A percentile compares a stretch with the other conserved stretches of the same genome.
Evolutionary conservation across 2,329 filamentous ascomycete species (phyloP).

Genomic region (Sporothrix sp.): DNA sequence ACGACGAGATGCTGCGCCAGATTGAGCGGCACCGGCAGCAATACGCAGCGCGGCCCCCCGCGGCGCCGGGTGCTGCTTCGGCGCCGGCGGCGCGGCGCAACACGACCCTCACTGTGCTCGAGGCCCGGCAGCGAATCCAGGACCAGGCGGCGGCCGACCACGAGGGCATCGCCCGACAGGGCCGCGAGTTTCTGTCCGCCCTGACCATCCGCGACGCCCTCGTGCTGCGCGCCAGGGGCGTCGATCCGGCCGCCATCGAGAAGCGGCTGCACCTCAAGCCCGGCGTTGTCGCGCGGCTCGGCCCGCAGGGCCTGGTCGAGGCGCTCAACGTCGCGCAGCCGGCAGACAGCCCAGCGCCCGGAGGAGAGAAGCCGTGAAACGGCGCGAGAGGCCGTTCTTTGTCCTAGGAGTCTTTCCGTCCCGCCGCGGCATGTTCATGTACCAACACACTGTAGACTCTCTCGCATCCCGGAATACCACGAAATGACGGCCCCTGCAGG

Average conservation of each 20-base stretch:
- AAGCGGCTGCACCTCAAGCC: slow-evolving; percentile 33
- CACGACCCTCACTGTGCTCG: slow-evolving; percentile 39
- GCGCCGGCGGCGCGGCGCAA: slow-evolving; percentile 29
- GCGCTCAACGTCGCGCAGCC: slow-evolving; percentile 22
- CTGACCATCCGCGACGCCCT: slow-evolving; percentile 38
- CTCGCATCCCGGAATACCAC: neutral
- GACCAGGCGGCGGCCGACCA: slow-evolving; percentile 34
- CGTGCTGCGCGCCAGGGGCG: slow-evolving; percentile 33
- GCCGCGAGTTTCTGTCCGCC: slow-evolving; percentile 39
- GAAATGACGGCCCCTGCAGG: too few relatives aligned
- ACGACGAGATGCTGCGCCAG: slow-evolving; percentile 17
- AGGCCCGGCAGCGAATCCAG: slow-evolving; percentile 37
- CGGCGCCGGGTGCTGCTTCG: slow-evolving; percentile 2
- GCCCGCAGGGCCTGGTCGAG: slow-evolving; percentile 31
- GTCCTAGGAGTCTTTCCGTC: neutral
- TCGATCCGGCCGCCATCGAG: slow-evolving; percentile 35
- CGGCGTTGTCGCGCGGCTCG: slow-evolving; percentile 37
- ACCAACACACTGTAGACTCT: neutral
- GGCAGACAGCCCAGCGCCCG: neutral
- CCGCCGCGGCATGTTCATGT: neutral
- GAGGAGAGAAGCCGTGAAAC: neutral
- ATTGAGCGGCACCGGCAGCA: slow-evolving; percentile 10
- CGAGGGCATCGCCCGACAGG: slow-evolving; percentile 15
- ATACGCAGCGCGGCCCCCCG: slow-evolving; percentile 14
- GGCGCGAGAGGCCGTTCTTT: neutral